Conservation (phyloP, 2,329 filamentous ascomycete species). For the Penicillium sp. region DNA sequence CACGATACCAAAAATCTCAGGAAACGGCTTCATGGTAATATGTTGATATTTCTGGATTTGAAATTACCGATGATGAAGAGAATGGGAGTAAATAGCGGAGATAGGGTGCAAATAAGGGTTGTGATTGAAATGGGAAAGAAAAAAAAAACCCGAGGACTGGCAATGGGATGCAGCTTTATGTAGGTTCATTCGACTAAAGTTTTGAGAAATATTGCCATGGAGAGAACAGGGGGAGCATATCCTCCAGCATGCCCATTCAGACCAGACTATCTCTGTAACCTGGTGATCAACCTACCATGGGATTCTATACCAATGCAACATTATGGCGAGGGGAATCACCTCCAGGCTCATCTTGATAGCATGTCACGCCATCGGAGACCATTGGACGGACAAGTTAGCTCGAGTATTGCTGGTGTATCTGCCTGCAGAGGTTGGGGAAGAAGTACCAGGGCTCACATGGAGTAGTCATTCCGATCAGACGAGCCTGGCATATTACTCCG, state of each 20-base stretch:
- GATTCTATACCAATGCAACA: background rate
- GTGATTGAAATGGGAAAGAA: too few species aligned
- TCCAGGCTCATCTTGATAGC: background rate
- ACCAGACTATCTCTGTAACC: background rate
- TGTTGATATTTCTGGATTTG: too few species aligned
- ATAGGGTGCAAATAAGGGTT: background rate
- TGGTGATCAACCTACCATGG: background rate
- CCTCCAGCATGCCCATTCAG: background rate
- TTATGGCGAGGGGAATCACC: background rate
- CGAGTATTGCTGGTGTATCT: background rate
- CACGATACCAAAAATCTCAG: slow-evolving; percentile 39
- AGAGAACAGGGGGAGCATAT: too few species aligned
- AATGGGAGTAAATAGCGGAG: slow-evolving; percentile 28
- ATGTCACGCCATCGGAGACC: background rate
- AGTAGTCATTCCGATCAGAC: background rate
- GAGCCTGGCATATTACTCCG: background rate
- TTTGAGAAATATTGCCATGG: too few species aligned
- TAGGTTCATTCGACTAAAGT: too few species aligned
- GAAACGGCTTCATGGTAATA: slow-evolving; percentile 56
- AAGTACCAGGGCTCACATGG: background rate
- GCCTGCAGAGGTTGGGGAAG: background rate
- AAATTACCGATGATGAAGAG: too few species aligned
- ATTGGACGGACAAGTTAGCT: background rate
- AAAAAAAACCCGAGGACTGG: too few species aligned
- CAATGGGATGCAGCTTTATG: too few species aligned